phyloP scores from a whole-genome alignment of 352 stramenopile genomes.

The Blastocystis sp. region DNA sequence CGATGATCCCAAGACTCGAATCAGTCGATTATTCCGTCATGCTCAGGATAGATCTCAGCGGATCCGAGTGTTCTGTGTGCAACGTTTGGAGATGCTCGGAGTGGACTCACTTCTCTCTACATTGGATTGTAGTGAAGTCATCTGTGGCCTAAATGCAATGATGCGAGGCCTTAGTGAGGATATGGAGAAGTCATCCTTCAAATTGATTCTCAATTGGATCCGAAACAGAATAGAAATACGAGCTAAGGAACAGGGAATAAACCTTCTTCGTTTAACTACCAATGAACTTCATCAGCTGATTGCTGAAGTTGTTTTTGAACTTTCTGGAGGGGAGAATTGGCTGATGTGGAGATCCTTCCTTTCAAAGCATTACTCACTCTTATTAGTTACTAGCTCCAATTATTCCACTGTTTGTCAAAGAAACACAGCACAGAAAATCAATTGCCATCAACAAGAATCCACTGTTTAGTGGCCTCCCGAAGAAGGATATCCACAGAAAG shows the following conservation, averaged over 20 bases:
- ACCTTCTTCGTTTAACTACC: not conserved
- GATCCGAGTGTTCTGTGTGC: not conserved
- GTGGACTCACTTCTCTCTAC: not conserved
- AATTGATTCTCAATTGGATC: not conserved
- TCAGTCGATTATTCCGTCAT: not conserved
- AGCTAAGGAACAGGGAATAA: not conserved
- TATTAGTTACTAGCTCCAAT: not conserved
- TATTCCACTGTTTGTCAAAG: not conserved
- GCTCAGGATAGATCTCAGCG: not conserved
- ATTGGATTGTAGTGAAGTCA: not conserved
- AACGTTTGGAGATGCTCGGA: not conserved
- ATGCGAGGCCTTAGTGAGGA: not conserved
- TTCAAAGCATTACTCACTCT: not conserved
- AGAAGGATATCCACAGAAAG: constrained; percentile 84
- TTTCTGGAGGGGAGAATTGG: not conserved
- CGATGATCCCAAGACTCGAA: not conserved
- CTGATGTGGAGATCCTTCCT: constrained; percentile 28
- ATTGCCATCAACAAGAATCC: not conserved
- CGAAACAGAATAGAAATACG: not conserved
- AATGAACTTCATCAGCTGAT: not conserved
- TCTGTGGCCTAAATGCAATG: not conserved
- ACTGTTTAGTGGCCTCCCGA: constrained; percentile 75
- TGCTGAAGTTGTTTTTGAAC: not conserved
- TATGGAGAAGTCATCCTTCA: not conserved
- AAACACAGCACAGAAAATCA: not conserved